Evolutionary conservation across 805 yeast genomes (phyloP).

Genomic region (Metschnikowia santaceciliae): DNA sequence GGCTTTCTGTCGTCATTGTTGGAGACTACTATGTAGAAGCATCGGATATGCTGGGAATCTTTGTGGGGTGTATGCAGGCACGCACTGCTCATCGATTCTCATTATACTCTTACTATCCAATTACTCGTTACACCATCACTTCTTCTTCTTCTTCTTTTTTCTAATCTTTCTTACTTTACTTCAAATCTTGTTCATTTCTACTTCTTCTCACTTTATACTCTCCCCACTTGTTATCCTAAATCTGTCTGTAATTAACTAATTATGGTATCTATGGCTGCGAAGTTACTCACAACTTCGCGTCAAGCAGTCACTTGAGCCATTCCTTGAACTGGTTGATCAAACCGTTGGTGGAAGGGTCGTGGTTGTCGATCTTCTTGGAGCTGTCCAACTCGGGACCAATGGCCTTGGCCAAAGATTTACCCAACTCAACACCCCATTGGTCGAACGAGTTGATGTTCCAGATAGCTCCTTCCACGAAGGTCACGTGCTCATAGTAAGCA

Average conservation of each 20-base stretch:
- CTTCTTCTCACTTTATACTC: too few relatives aligned
- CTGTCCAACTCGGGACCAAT: slow-evolving; percentile 85
- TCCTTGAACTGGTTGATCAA: slow-evolving; percentile 92
- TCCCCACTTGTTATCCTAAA: not conserved
- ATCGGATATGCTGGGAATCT: not conserved
- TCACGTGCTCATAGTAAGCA: slow-evolving; percentile 96
- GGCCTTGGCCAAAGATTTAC: slow-evolving; percentile 95
- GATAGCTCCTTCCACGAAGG: slow-evolving; percentile 97
- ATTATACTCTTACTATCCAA: not conserved
- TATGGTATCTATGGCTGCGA: not conserved
- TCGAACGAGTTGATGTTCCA: slow-evolving; percentile 99
- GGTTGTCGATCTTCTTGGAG: slow-evolving; percentile 50
- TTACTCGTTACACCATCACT: too few relatives aligned
- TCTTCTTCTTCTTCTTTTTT: too few relatives aligned
- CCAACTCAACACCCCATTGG: slow-evolving; percentile 99
- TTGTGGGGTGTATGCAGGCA: slow-evolving; percentile 1
- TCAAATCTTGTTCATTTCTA: too few relatives aligned
- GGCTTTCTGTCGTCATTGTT: slow-evolving; percentile 1
- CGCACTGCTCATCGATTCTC: not conserved
- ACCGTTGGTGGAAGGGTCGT: slow-evolving; percentile 88
- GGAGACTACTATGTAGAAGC: not conserved
- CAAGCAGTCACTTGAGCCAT: slow-evolving; percentile 48
- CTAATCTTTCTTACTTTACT: too few relatives aligned
- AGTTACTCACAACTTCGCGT: slow-evolving; percentile 3
- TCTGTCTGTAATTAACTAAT: not conserved